Evolutionary conservation across 2,329 filamentous ascomycete species (phyloP).

Genomic region (Alternaria ventricosa): DNA sequence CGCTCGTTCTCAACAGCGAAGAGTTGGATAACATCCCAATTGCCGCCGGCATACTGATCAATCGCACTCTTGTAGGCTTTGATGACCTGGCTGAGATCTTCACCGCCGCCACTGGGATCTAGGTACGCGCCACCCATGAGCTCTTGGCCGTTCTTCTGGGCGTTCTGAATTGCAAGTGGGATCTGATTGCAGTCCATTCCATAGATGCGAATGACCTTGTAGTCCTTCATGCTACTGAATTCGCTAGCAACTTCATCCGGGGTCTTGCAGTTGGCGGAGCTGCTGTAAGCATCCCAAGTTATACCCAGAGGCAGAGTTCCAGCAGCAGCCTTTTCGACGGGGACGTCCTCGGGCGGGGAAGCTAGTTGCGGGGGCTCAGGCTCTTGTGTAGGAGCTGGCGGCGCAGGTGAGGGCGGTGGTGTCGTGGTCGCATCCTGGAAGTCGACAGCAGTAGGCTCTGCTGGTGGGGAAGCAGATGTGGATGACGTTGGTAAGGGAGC

Average conservation of each 20-base stretch:
- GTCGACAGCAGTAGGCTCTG: slow-evolving; percentile 13
- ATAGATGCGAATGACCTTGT: slow-evolving; percentile 75
- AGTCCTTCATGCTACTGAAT: slow-evolving; percentile 64
- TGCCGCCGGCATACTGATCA: slow-evolving; percentile 49
- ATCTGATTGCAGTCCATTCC: slow-evolving; percentile 81
- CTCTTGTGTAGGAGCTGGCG: slow-evolving; percentile 3
- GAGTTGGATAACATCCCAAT: slow-evolving; percentile 74
- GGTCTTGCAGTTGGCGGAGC: slow-evolving; percentile 65
- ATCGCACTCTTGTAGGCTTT: slow-evolving; percentile 66
- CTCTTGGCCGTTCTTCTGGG: slow-evolving; percentile 68
- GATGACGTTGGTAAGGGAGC: slow-evolving; percentile 5
- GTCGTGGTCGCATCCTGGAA: slow-evolving; percentile 3
- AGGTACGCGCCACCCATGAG: slow-evolving; percentile 79
- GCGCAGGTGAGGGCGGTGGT: not conserved
- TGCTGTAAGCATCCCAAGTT: slow-evolving; percentile 43
- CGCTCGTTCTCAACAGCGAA: slow-evolving; percentile 83
- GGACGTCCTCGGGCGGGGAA: slow-evolving; percentile 7
- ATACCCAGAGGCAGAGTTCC: slow-evolving; percentile 37
- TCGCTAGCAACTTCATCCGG: slow-evolving; percentile 68
- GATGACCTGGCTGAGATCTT: slow-evolving; percentile 58
- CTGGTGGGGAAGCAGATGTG: slow-evolving; percentile 10
- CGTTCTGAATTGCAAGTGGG: slow-evolving; percentile 66
- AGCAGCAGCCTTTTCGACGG: not conserved
- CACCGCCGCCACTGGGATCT: slow-evolving; percentile 56
- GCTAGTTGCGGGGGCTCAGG: slow-evolving; percentile 3